Evolutionary conservation across 2,329 filamentous ascomycete genomes (phyloP).

Genomic region (Endoconidiophora polonica): DNA sequence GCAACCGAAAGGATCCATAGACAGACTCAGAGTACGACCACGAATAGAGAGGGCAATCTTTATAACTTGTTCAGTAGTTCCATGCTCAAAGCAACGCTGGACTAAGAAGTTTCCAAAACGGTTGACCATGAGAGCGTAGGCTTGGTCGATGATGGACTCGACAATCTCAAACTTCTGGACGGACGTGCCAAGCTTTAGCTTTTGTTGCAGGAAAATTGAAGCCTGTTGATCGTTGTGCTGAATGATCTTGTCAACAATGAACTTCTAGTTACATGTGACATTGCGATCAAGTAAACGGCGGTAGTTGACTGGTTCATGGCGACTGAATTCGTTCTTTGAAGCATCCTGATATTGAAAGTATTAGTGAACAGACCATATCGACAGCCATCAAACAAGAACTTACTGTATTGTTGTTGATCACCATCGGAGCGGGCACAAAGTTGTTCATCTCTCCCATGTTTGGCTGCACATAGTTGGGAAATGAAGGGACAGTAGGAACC

Average conservation of each 20-base stretch:
- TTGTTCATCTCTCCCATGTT: too few species aligned
- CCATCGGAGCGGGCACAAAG: too few species aligned
- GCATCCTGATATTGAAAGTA: not conserved
- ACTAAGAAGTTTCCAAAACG: conserved; percentile 97
- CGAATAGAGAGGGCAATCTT: conserved; percentile 89
- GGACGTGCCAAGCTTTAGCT: conserved; percentile 86
- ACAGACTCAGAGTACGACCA: conserved; percentile 82
- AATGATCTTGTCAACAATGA: conserved; percentile 98
- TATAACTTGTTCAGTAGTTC: conserved; percentile 83
- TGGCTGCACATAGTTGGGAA: not conserved
- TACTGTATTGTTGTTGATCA: too few species aligned
- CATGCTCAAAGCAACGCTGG: conserved; percentile 97
- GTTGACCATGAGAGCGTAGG: conserved; percentile 93
- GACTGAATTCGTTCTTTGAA: not conserved
- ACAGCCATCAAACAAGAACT: too few species aligned
- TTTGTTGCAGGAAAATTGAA: conserved; percentile 96
- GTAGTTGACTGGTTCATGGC: conserved; percentile 84
- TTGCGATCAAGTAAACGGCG: conserved; percentile 87
- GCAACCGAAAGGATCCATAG: conserved; percentile 97
- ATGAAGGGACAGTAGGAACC: not conserved
- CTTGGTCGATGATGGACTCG: conserved; percentile 85
- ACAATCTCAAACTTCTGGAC: conserved; percentile 98
- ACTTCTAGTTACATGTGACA: conserved; percentile 97
- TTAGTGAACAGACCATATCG: not conserved
- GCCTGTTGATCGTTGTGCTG: conserved; percentile 98